A percentile compares a stretch with the other conserved stretches of the same genome.
Evolutionary conservation across 2,329 filamentous ascomycete genomes (phyloP).

Genomic region (Cladosporium phlei): DNA sequence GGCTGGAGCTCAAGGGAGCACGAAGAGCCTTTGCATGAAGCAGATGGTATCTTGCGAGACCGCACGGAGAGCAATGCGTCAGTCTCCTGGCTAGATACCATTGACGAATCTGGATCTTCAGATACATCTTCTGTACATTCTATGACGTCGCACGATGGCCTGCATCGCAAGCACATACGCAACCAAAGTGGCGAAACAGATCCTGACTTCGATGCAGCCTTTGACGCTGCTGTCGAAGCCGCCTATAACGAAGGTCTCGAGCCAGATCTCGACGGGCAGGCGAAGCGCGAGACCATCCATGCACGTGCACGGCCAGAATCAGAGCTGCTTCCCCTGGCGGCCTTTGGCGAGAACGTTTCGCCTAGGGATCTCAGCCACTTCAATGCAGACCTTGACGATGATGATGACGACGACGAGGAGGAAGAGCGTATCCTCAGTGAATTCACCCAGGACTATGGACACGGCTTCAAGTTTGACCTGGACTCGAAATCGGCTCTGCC

Average conservation of each 20-base stretch:
- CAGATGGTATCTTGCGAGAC: conserved; percentile 7
- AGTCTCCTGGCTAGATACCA: conserved; percentile 49
- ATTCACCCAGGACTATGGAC: conserved; percentile 77
- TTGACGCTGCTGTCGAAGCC: conserved; percentile 92
- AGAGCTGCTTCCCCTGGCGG: conserved; percentile 14
- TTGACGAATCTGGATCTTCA: conserved; percentile 79
- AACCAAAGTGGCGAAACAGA: conserved; percentile 68
- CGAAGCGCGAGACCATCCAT: conserved; percentile 24
- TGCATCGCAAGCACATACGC: conserved; percentile 66
- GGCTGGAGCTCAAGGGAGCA: background rate
- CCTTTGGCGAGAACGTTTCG: conserved; percentile 1
- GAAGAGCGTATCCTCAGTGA: conserved; percentile 65
- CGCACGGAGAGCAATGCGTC: conserved; percentile 24
- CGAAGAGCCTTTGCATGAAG: background rate
- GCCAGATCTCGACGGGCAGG: conserved; percentile 53
- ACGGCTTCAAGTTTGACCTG: conserved; percentile 69
- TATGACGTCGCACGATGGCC: conserved; percentile 64
- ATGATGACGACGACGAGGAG: conserved; percentile 42
- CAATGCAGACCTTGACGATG: conserved; percentile 23
- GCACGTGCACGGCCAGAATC: conserved; percentile 21
- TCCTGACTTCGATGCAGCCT: conserved; percentile 85
- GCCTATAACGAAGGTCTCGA: conserved; percentile 92
- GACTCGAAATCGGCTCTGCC: conserved; percentile 64
- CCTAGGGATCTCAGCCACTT: background rate
- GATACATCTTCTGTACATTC: conserved; percentile 73